Evolutionary conservation across 768 basidiomycete species (phyloP), one percentile per base, ranked within the genome.

Genomic region (Panaeolus cyanescens): DNA sequence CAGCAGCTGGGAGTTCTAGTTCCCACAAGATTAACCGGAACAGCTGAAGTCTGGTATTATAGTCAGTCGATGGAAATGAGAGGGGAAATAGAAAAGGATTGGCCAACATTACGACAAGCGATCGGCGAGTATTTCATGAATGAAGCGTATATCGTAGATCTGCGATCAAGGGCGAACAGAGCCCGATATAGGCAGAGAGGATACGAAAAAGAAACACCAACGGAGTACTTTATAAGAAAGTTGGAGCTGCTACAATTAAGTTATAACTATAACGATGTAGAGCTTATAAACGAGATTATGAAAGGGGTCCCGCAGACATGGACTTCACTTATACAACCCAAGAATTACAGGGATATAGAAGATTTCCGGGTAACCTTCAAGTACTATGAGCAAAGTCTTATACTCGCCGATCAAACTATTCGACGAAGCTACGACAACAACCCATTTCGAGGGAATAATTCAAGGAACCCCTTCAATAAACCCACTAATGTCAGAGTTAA

Each of bases 241-340:
- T 28, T 57, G 0, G 71, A 72, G 19, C 60, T 75, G 0, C 33
- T 68, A 7, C 53, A 64, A 1, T 15, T 63, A 1, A 53, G 54
- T n/a, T 66, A 57, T 7, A 25, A 59, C 5, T 59, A 59, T 19
- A 58, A 17, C 3, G 73, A 77, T 40, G 62, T 69, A 1, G 74
- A 77, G 40, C n/a, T 74, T 1, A 78, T 78, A 17, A 63, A 66
- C 15, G 71, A 77, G 50, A 66, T 78, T 17, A 76, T 77, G 75
- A 68, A 69, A n/a, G 71, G 71, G 1, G 74, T 71, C 20, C 76
- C 77, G 0, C 12, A 68, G 0, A 57, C 56, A 9, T 77, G 75
- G 76, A 65, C 61, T 10, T 67, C 68, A 0, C 59, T 74, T 10
- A 37, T 72, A 0, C 71, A 65, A 1, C 66, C 71, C 13, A 68